Percentiles rank a stretch among this genome's conserved stretches.
These are phyloP conservation scores for Sporothrix sp. DNA, from an alignment of 2,329 filamentous ascomycete genomes.

Conservation along the genomic window DNA sequence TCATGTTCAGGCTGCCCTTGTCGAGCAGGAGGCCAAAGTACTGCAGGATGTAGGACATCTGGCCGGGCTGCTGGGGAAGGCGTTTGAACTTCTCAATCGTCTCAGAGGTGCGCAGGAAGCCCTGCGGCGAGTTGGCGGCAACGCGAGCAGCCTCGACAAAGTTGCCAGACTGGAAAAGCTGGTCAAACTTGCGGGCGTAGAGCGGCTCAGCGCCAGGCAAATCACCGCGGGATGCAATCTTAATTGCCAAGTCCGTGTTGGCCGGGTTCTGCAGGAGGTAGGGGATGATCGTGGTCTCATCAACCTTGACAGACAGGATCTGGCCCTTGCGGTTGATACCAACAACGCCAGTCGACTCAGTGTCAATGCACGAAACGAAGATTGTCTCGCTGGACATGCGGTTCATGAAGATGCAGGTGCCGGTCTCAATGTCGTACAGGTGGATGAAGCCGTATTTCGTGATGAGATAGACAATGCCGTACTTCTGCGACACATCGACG, in stretches of 20 bases:
- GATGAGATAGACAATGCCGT: conserved; percentile 92
- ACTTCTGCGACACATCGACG: conserved; percentile 93
- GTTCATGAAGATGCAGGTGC: conserved; percentile 97
- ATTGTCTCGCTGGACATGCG: conserved; percentile 98
- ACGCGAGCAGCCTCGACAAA: conserved; percentile 89
- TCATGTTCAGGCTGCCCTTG: conserved; percentile 84
- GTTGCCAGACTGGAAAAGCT: conserved; percentile 68
- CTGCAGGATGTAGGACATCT: conserved; percentile 89
- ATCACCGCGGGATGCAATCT: conserved; percentile 87
- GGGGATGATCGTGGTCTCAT: conserved; percentile 82
- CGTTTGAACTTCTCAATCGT: conserved; percentile 96
- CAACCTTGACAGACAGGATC: conserved; percentile 85
- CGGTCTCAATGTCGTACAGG: conserved; percentile 93
- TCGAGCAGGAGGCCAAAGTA: conserved; percentile 97
- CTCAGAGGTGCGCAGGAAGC: conserved; percentile 86
- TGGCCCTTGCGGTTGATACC: conserved; percentile 97
- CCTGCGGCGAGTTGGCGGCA: conserved; percentile 89
- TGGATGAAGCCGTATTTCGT: conserved; percentile 99
- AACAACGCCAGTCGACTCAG: conserved; percentile 76
- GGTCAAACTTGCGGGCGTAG: conserved; percentile 87
- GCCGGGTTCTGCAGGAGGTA: conserved; percentile 96
- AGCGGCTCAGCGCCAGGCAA: conserved; percentile 90
- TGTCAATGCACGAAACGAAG: conserved; percentile 83
- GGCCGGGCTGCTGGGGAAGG: conserved; percentile 66
- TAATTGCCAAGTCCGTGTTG: conserved; percentile 87